Percentiles rank a stretch among this genome's conserved stretches.
phyloP scores from a whole-genome alignment of 495 filamentous ascomycete species.

The Annulohypoxylon bovei region DNA sequence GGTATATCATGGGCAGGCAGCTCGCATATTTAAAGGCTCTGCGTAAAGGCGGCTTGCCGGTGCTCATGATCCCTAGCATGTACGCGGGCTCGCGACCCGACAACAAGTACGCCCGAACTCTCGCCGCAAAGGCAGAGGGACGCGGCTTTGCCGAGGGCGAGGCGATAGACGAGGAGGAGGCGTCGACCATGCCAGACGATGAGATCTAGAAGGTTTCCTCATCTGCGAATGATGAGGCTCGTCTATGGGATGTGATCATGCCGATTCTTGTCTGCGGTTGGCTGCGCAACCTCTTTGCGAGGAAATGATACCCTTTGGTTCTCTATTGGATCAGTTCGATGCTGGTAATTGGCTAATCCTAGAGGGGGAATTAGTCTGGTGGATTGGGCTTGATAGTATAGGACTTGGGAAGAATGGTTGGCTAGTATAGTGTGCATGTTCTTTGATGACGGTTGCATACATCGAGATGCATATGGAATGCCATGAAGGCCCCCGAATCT shows the following conservation, averaged over 20 bases:
- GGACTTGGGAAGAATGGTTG: not conserved
- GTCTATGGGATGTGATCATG: constrained; percentile 4
- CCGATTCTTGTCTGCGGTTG: constrained; percentile 2
- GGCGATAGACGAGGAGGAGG: constrained; percentile 27
- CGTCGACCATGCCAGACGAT: constrained; percentile 23
- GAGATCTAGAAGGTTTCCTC: constrained; percentile 20
- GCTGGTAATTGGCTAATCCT: not conserved
- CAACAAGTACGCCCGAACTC: constrained; percentile 41
- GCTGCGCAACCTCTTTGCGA: constrained; percentile 7
- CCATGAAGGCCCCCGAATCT: not conserved
- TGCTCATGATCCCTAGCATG: constrained; percentile 54
- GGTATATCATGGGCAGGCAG: constrained; percentile 71
- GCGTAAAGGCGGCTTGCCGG: constrained; percentile 29
- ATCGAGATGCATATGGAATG: not conserved
- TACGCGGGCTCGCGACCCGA: constrained; percentile 57
- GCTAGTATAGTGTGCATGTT: constrained; percentile 2
- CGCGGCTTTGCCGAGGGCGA: constrained; percentile 20
- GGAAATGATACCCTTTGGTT: constrained; percentile 25
- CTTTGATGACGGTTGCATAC: not conserved
- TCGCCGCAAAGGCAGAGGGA: constrained; percentile 29
- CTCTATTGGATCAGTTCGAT: not conserved
- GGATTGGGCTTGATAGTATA: not conserved
- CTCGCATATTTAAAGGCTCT: constrained; percentile 71
- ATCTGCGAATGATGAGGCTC: not conserved
- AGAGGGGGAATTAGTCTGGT: not conserved